These are phyloP conservation scores for Trichaptum fuscoviolaceum DNA, from an alignment of 768 basidiomycete species.

Conservation along the genomic window DNA sequence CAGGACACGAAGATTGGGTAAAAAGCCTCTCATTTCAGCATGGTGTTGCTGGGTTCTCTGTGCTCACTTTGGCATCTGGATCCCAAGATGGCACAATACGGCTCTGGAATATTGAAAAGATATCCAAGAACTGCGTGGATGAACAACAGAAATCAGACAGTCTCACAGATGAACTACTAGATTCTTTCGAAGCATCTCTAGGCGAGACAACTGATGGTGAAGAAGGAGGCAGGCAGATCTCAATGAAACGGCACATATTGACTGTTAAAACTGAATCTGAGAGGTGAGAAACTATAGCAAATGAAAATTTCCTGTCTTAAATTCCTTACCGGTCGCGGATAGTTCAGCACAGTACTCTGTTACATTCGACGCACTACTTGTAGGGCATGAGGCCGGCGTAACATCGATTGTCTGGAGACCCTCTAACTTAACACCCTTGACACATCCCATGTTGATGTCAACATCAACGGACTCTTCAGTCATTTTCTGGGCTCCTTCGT, in stretches of 20 bases:
- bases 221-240: conserved; percentile 81
- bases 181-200: conserved; percentile 82
- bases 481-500: conserved; percentile 88
- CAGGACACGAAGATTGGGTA: conserved; percentile 97
- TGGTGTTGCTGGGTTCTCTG: conserved; percentile 28
- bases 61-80: conserved; percentile 81
- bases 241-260: conserved; percentile 79
- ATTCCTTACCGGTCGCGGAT: background rate
- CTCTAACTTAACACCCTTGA: conserved; percentile 14
- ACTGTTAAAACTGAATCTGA: conserved; percentile 50
- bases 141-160: conserved; percentile 17
- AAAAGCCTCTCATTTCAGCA: conserved; percentile 66
- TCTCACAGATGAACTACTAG: conserved; percentile 71
- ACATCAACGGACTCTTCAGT: conserved; percentile 94
- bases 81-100: conserved; percentile 94
- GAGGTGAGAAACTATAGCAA: conserved; percentile 18
- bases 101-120: conserved; percentile 77
- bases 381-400: conserved; percentile 94
- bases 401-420: conserved; percentile 87
- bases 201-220: conserved; percentile 64
- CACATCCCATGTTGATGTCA: conserved; percentile 64
- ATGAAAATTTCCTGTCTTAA: background rate
- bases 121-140: conserved; percentile 28
- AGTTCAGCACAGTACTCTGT: conserved; percentile 61
- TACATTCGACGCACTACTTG: conserved; percentile 87